Percentiles rank a stretch among this genome's conserved stretches.
These are phyloP conservation scores for Gossypium laxum DNA, from an alignment of 441 rosid genomes.

Conservation along the genomic window DNA sequence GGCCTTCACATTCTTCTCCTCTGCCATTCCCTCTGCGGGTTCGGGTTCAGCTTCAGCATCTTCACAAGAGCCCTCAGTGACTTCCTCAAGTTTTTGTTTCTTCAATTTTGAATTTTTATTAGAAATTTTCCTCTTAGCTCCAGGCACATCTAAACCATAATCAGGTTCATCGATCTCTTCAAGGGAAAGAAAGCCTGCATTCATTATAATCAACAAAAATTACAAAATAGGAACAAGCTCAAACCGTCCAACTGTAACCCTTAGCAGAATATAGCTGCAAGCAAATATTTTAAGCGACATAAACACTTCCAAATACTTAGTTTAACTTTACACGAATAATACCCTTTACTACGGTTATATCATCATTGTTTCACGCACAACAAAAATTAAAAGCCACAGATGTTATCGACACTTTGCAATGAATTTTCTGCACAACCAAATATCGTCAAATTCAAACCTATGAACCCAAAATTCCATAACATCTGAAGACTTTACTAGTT, in stretches of 20 bases:
- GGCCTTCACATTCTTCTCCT: constrained; percentile 18
- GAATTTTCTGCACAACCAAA: neutral
- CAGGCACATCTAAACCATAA: constrained; percentile 40
- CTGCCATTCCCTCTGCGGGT: constrained; percentile 7
- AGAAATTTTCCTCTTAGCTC: constrained; percentile 22
- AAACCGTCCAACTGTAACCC: neutral
- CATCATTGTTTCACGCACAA: neutral
- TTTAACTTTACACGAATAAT: neutral
- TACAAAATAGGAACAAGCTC: neutral
- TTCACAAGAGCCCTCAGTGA: constrained; percentile 22
- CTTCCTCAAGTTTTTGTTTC: constrained; percentile 27
- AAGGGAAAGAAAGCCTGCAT: constrained; percentile 70
- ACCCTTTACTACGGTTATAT: neutral
- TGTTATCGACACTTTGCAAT: neutral
- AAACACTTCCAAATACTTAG: neutral
- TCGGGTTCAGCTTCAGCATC: constrained; percentile 16
- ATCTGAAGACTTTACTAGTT: neutral
- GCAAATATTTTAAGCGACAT: neutral
- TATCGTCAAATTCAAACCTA: neutral
- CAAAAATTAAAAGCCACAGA: no score
- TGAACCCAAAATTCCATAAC: neutral
- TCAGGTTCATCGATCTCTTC: constrained; percentile 83
- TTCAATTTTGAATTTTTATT: constrained; percentile 22
- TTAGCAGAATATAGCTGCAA: neutral
- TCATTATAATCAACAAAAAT: neutral